Percentiles rank a stretch among this genome's conserved stretches.
Conservation (phyloP, 257 asterid species). For the Ligustrum vulgare region DNA sequence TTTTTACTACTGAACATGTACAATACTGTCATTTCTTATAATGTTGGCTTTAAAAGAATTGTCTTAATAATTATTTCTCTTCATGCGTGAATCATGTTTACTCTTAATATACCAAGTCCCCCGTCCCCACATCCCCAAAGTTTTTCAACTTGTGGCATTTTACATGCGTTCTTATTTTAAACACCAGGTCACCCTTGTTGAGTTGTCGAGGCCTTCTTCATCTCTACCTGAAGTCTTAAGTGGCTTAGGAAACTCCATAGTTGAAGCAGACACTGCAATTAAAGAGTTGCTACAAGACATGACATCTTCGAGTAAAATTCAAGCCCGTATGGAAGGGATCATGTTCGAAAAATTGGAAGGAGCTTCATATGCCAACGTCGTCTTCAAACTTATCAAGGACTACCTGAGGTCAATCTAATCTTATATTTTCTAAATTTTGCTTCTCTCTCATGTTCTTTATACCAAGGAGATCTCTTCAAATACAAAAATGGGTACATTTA, state of each 20-base stretch:
- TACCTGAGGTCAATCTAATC: slow-evolving; percentile 50
- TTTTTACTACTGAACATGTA: not conserved
- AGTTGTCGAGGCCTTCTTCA: slow-evolving; percentile 76
- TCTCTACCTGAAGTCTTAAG: slow-evolving; percentile 62
- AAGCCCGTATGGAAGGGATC: slow-evolving; percentile 85
- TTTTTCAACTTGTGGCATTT: slow-evolving; percentile 12
- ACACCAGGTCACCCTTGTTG: slow-evolving; percentile 75
- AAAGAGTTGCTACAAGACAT: slow-evolving; percentile 52
- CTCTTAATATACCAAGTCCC: not conserved
- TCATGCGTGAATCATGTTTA: not conserved
- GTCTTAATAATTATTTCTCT: not conserved
- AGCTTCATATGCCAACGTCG: slow-evolving; percentile 42
- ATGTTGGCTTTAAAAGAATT: not conserved
- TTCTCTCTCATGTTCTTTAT: not conserved
- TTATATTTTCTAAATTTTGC: not conserved
- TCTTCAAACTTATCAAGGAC: slow-evolving; percentile 50
- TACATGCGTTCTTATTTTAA: slow-evolving; percentile 1
- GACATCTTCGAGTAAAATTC: slow-evolving; percentile 63
- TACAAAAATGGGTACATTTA: not conserved
- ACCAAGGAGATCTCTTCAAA: not conserved
- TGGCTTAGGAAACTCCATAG: slow-evolving; percentile 59
- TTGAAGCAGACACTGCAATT: slow-evolving; percentile 54
- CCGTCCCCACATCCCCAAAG: not conserved
- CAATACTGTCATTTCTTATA: not conserved
- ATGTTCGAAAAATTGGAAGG: slow-evolving; percentile 62